Evolutionary conservation across 2,329 filamentous ascomycete species (phyloP), one percentile per base, ranked within the genome.

Genomic region (Talaromyces atroroseus): DNA sequence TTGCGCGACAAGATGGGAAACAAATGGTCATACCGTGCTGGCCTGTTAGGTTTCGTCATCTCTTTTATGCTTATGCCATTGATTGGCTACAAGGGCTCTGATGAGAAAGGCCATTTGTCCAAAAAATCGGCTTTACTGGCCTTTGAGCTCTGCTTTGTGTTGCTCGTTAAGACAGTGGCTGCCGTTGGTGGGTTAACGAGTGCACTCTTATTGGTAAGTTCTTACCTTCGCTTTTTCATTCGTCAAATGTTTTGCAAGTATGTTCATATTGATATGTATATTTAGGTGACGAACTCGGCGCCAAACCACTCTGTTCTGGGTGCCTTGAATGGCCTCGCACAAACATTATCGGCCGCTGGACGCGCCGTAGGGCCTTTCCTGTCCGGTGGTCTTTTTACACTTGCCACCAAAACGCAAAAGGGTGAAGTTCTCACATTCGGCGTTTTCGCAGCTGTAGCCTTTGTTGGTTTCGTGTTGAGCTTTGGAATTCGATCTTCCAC

Each of bases 61-160:
- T 87, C 89, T 11, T 95, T 96, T 78, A 72, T 90, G 2, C 72
- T 94, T 38, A 96, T 96, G 85, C 94, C 94, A 0, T 96, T 88
- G 77, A 85, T 96, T 21, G 89, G 91, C 0, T 92, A 96, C 65
- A 81, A 85, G 58, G 81, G 87, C 55, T 79, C 81, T 16, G 67
- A 77, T 3, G 77, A 85, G 47, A 21, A 57, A 11, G 84, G 84
- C 0, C 63, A 72, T 1, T 63, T 87, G 5, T 82, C 82, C 0
- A 80, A 75, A 4, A 86, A 87, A 36, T 85, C 84, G 48, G 73
- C 78, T 0, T 89, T 88, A 82, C 73, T 97, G 23, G 95, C 91
- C 73, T 68, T 83, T 3, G 90, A 97, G 70, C 74, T 97, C n/a
- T 90, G 88, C 0, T 69, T 84, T 14, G 84, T 95, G 0, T 75